Base-by-base conservation (phyloP, 257 asterid genomes). In the Datura wrightii region DNA sequence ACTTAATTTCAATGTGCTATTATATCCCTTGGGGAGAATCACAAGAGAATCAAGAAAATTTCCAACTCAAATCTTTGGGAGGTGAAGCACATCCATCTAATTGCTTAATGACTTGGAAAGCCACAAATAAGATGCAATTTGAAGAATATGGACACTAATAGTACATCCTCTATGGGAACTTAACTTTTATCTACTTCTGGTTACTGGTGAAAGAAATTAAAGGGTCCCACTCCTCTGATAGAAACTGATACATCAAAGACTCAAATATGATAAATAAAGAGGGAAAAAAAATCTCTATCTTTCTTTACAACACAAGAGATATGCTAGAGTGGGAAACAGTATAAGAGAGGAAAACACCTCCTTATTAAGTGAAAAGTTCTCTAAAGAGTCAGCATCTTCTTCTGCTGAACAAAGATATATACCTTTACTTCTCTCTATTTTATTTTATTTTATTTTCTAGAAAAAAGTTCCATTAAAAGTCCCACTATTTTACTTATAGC, bases 211-310 rank as follows among this genome's bases (percentile, higher is more conserved):
- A 83, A 19, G 80, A 72, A 72, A 72, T 72, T 10, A 72, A 5
- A 58, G 71, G 90, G 89, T 4, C 90, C 90, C 86, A 66, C 46
- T 53, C 58, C 55, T 65, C 42, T 86, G 78, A 88, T 60, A 81
- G 76, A 81, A 44, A 42, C 87, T 84, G 85, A 86, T 76, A 62
- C 69, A 63, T 62, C 84, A 82, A 58, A 79, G 41, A 70, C 41
- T 63, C 71, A 59, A 37, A 48, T 8, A 24, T 19, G 82, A 84
- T 62, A 39, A 65, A n/a, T 19, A 11, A 8, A 31, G 41, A 54
- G 36, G 37, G 8, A 63, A 78, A 71, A 62, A 69, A 70, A 59
- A 34, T 46, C 69, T 24, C 44, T 69, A 69, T 60, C 74, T 60
- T 81, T 80, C 82, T 48, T 87, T 39, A 39, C 42, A 39, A 82